Percentiles rank a stretch among this genome's conserved stretches.
phyloP scores from a whole-genome alignment of 345 rosid genomes.

The Aegle marmelos region DNA sequence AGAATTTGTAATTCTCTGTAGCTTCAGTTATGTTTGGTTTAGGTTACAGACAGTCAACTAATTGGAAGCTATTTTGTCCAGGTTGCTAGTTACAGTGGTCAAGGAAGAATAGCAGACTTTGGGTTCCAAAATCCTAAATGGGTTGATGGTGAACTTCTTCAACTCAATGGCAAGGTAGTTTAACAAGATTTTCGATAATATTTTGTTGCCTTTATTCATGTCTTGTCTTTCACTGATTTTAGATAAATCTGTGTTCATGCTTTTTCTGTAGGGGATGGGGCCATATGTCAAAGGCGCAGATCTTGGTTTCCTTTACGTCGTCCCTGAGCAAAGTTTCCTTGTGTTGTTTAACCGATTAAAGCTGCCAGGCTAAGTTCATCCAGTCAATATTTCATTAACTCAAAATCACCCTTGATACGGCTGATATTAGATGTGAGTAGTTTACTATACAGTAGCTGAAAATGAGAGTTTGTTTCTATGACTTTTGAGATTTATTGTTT shows the following conservation, averaged over 20 bases:
- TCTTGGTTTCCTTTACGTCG: conserved; percentile 80
- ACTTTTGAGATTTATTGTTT: conserved; percentile 1
- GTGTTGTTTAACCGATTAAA: conserved; percentile 83
- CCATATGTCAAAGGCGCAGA: conserved; percentile 82
- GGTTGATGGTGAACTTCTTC: conserved; percentile 92
- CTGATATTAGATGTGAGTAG: conserved; percentile 1
- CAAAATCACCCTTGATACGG: neutral
- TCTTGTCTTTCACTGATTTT: neutral
- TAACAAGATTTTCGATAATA: neutral
- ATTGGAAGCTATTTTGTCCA: conserved; percentile 24
- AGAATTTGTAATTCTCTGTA: neutral
- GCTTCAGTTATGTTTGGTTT: neutral
- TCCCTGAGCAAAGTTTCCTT: conserved; percentile 89
- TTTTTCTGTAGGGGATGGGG: conserved; percentile 60
- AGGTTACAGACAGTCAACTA: neutral
- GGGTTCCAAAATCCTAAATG: conserved; percentile 78
- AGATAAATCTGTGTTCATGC: neutral
- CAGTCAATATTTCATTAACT: neutral
- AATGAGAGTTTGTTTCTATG: conserved; percentile 8
- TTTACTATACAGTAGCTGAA: neutral
- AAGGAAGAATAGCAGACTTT: conserved; percentile 87
- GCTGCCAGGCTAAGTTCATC: conserved; percentile 53
- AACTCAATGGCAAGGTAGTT: conserved; percentile 80
- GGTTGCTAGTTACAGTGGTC: conserved; percentile 84
- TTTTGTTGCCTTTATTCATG: conserved; percentile 2